These are phyloP conservation scores for Thielaviopsis cerberus DNA, from an alignment of 2,329 filamentous ascomycete species.

Conservation along the genomic window DNA sequence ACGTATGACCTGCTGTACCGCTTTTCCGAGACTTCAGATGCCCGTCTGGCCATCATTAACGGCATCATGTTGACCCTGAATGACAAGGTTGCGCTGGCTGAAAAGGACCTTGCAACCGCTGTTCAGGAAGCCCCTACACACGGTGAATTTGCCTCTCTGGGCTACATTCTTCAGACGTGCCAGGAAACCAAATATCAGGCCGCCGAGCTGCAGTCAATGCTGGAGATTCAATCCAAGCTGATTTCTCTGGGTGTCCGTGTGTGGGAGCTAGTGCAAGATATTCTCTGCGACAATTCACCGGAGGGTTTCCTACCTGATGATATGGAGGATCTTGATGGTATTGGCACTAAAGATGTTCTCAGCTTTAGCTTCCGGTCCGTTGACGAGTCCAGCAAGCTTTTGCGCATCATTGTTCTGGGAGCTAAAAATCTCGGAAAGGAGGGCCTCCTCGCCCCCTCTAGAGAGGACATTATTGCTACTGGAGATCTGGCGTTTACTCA, in stretches of 20 bases:
- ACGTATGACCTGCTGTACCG: constrained; percentile 51
- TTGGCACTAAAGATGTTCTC: constrained; percentile 71
- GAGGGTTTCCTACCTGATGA: constrained; percentile 73
- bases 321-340: constrained; percentile 48
- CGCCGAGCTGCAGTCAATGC: constrained; percentile 6
- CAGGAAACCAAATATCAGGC: constrained; percentile 11
- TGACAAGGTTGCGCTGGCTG: constrained; percentile 42
- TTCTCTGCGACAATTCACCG: constrained; percentile 84
- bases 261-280: constrained; percentile 56
- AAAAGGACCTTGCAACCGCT: constrained; percentile 45
- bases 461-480: constrained; percentile 41
- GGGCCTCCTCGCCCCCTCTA: constrained; percentile 28
- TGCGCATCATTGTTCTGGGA: constrained; percentile 43
- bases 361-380: constrained; percentile 90
- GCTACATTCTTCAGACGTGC: constrained; percentile 15
- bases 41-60: constrained; percentile 33
- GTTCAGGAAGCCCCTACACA: constrained; percentile 50
- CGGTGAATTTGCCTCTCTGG: constrained; percentile 48
- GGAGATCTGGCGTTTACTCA: constrained; percentile 66
- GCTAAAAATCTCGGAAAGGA: constrained; percentile 27
- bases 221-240: constrained; percentile 9
- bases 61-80: constrained; percentile 44
- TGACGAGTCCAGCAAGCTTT: constrained; percentile 74
- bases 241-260: constrained; percentile 45
- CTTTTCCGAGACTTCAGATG: constrained; percentile 28